Evolutionary conservation across 345 rosid species (phyloP), one percentile per base, ranked within the genome.

Genomic region (Dovyalis caffra): DNA sequence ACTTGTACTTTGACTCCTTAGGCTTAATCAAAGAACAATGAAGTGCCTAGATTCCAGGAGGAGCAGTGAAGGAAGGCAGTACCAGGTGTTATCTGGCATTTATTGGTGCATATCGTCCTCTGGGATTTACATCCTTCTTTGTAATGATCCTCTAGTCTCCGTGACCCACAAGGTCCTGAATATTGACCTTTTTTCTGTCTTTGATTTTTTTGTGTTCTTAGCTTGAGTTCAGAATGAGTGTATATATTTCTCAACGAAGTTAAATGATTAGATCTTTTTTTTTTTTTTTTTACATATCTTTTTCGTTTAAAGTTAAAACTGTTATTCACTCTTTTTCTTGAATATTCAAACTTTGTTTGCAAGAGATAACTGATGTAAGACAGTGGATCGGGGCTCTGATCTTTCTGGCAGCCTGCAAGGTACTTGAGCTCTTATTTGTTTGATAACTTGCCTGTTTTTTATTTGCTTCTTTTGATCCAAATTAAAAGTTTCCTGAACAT

Each of bases 281-380:
- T 64, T 14, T 45, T 15, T 60, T 25, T 49, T 33, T 64, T 14
- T 35, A 28, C 38, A 35, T 33, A 10, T 25, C 5, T 18, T 70
- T n/a, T 51, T 2, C 6, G 3, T 20, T 35, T 20, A 3, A 18
- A 21, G 51, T 3, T 25, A 6, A 5, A 78, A 34, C 26, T 67
- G 16, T n/a, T 34, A 20, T 58, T 68, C 68, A 72, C 63, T 64
- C 34, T 11, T 43, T 77, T 58, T n/a, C 64, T 61, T 68, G 56
- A 40, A 58, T 78, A 67, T 64, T 28, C 21, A 62, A 45, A 26
- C 69, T 58, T 78, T 78, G 75, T 62, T 72, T 67, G 81, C 81
- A 35, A 72, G 81, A 78, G 81, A 43, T 11, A 53, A 25, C 25
- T 45, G 61, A 23, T 60, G 20, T 67, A 66, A 35, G 69, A 43